Percentiles rank a stretch among this genome's conserved stretches.
phyloP scores from a whole-genome alignment of 768 basidiomycete species.

The Mrakia frigida region DNA sequence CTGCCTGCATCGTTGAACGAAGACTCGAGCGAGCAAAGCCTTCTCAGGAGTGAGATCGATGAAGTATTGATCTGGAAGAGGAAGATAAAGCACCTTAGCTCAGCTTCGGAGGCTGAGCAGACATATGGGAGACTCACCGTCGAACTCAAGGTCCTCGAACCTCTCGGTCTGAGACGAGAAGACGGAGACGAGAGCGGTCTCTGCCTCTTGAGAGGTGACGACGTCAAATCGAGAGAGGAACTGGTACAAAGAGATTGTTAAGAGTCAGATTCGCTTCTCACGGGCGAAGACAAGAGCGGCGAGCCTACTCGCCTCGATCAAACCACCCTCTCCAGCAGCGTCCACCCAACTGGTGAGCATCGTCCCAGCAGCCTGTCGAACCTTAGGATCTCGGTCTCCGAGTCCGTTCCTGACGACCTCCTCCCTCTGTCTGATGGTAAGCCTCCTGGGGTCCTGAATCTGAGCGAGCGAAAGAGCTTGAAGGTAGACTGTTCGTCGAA shows the following conservation, averaged over 20 bases:
- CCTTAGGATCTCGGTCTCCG: constrained; percentile 71
- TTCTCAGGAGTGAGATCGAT: constrained; percentile 61
- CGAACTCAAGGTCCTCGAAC: constrained; percentile 48
- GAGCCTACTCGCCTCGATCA: constrained; percentile 43
- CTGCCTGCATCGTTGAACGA: constrained; percentile 65
- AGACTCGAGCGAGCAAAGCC: constrained; percentile 75
- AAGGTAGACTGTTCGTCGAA: constrained; percentile 69
- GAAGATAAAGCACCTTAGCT: background rate
- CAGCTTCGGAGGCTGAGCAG: background rate
- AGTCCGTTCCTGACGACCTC: constrained; percentile 73
- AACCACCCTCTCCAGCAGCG: constrained; percentile 48
- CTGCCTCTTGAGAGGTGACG: constrained; percentile 51
- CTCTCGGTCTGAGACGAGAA: constrained; percentile 64
- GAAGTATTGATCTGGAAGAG: constrained; percentile 66
- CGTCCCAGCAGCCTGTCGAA: constrained; percentile 64
- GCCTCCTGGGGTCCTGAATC: constrained; percentile 55
- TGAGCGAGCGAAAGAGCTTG: constrained; percentile 58
- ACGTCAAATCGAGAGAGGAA: constrained; percentile 44
- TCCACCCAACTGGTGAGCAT: constrained; percentile 69
- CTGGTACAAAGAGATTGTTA: constrained; percentile 22
- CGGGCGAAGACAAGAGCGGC: too few species aligned
- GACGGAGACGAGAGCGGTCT: constrained; percentile 67
- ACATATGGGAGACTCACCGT: background rate
- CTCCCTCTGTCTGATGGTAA: constrained; percentile 70
- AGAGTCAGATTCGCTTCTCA: constrained; percentile 47